phyloP scores from a whole-genome alignment of 2,329 filamentous ascomycete species.

The Colletotrichum abscissum region DNA sequence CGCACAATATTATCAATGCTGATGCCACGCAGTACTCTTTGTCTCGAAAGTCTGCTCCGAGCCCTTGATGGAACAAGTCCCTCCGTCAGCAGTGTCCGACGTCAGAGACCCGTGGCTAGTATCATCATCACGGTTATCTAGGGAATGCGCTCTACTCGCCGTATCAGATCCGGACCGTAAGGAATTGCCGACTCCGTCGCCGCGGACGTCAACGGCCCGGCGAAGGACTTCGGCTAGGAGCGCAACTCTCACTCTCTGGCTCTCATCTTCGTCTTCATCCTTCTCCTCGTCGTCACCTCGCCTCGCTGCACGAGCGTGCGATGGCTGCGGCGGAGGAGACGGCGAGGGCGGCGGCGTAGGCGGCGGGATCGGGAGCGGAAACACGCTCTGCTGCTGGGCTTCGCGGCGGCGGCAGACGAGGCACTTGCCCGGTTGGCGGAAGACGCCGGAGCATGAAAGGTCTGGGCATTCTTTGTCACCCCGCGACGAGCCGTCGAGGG shows the following conservation, averaged over 20 bases:
- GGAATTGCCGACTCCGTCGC: not conserved
- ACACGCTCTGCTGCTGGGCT: not conserved
- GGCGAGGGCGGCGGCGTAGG: constrained; percentile 38
- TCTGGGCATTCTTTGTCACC: not conserved
- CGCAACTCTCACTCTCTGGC: not conserved
- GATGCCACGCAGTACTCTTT: not conserved
- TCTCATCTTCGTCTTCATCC: constrained; percentile 34
- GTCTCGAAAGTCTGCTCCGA: not conserved
- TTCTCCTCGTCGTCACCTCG: not conserved
- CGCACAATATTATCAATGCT: not conserved
- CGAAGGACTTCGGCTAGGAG: constrained; percentile 3
- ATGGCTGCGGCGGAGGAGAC: constrained; percentile 36
- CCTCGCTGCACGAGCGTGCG: no score
- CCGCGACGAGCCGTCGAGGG: no score
- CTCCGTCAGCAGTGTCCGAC: not conserved
- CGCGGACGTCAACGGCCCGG: not conserved
- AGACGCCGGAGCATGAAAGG: constrained; percentile 22
- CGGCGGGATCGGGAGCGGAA: not conserved
- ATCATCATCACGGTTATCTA: not conserved
- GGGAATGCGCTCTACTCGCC: not conserved
- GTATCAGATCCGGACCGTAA: not conserved
- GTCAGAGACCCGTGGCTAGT: no score
- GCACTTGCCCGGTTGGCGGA: constrained; percentile 23
- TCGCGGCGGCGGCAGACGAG: constrained; percentile 22
- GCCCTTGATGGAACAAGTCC: not conserved